A percentile compares a stretch with the other conserved stretches of the same genome.
Conservation (phyloP, 495 filamentous ascomycete species). For the Schizothecium vesticola region DNA sequence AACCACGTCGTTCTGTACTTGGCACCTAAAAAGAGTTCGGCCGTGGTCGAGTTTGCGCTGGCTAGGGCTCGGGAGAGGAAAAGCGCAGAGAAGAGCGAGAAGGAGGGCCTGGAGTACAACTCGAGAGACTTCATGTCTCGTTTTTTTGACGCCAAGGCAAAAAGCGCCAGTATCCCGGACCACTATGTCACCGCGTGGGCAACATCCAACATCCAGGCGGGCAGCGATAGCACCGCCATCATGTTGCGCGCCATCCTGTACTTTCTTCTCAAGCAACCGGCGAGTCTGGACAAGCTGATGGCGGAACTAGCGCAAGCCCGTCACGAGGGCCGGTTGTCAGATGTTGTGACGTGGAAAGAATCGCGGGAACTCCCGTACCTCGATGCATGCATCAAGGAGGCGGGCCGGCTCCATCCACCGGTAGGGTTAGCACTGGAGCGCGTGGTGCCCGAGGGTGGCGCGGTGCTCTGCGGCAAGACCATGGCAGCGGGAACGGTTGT, state of each 20-base stretch:
- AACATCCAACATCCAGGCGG: constrained; percentile 49
- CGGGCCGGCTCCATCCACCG: constrained; percentile 40
- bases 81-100: not conserved
- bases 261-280: constrained; percentile 43
- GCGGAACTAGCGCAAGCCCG: constrained; percentile 44
- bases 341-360: constrained; percentile 35
- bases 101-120: not conserved
- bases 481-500: constrained; percentile 46
- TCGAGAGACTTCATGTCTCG: constrained; percentile 15
- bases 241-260: constrained; percentile 52
- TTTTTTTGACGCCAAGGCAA: constrained; percentile 8
- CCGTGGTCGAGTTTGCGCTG: constrained; percentile 8
- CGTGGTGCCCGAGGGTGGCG: constrained; percentile 43
- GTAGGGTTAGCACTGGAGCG: constrained; percentile 28
- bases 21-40: constrained; percentile 1
- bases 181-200: constrained; percentile 34
- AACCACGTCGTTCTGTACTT: constrained; percentile 4
- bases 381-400: constrained; percentile 50
- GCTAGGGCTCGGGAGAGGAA: constrained; percentile 8
- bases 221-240: constrained; percentile 58
- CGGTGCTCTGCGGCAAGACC: constrained; percentile 37
- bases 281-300: constrained; percentile 48
- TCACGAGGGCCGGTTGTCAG: constrained; percentile 17
- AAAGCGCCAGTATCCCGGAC: constrained; percentile 8
- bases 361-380: constrained; percentile 40